These are phyloP conservation scores for Xylaria telfairii DNA, from an alignment of 495 filamentous ascomycete genomes.

Conservation along the genomic window DNA sequence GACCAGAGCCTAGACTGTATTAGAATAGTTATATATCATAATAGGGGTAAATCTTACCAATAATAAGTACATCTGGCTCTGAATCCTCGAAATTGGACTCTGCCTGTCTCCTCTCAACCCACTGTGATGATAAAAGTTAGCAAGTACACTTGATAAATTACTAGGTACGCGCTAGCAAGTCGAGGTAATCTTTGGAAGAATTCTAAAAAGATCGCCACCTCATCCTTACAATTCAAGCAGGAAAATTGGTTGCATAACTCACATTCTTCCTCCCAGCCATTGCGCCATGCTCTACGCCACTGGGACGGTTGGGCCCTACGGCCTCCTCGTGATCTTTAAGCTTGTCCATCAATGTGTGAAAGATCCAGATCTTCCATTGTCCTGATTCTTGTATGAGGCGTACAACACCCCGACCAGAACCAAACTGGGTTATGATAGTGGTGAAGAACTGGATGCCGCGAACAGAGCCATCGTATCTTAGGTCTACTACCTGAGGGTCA, in stretches of 20 bases:
- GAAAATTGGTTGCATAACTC: neutral
- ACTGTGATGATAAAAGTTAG: constrained; percentile 37
- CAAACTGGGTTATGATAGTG: constrained; percentile 57
- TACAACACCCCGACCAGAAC: constrained; percentile 63
- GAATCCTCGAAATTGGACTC: constrained; percentile 61
- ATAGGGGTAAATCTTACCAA: constrained; percentile 57
- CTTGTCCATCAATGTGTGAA: constrained; percentile 65
- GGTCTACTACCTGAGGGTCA: constrained; percentile 52
- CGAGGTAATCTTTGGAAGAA: neutral
- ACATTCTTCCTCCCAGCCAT: constrained; percentile 53
- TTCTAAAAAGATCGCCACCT: neutral
- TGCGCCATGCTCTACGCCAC: constrained; percentile 59
- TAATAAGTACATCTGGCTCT: constrained; percentile 69
- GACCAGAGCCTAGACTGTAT: constrained; percentile 55
- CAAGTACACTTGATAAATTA: neutral
- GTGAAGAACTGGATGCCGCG: constrained; percentile 61
- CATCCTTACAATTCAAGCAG: neutral
- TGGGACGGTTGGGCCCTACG: constrained; percentile 50
- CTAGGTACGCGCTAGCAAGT: neutral
- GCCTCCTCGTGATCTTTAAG: constrained; percentile 61
- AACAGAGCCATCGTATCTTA: constrained; percentile 54
- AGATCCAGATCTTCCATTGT: constrained; percentile 68
- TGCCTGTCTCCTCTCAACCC: constrained; percentile 65
- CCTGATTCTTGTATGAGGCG: constrained; percentile 58
- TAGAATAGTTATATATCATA: neutral